Percentiles rank a stretch among this genome's conserved stretches.
These are phyloP conservation scores for Penicillium olsonii DNA, from an alignment of 2,329 filamentous ascomycete species.

Conservation along the genomic window DNA sequence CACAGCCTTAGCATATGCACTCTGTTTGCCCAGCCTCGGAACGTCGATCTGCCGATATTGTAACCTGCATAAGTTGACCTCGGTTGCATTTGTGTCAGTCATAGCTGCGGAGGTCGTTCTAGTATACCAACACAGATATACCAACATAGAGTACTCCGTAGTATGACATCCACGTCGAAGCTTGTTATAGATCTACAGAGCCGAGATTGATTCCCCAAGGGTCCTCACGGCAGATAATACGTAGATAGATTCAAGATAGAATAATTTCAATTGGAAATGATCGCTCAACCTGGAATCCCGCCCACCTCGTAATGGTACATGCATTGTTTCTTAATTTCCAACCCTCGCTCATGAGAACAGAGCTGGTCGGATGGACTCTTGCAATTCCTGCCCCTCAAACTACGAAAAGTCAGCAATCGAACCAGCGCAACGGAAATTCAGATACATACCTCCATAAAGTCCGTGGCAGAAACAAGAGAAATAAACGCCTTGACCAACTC, in stretches of 20 bases:
- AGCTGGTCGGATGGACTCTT: slow-evolving; percentile 29
- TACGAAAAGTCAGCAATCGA: slow-evolving; percentile 26
- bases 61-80: not conserved
- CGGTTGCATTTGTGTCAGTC: not conserved
- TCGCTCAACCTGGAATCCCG: slow-evolving; percentile 8
- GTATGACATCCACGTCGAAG: not conserved
- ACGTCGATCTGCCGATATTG: not conserved
- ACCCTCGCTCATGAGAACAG: slow-evolving; percentile 34
- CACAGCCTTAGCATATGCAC: not conserved
- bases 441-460: slow-evolving; percentile 76
- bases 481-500: slow-evolving; percentile 85
- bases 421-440: not conserved
- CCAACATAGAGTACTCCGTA: no score
- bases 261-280: not conserved
- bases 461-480: slow-evolving; percentile 77
- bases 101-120: no score
- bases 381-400: slow-evolving; percentile 46
- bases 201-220: not conserved
- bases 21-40: not conserved
- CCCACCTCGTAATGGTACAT: slow-evolving; percentile 24
- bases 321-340: slow-evolving; percentile 5
- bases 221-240: not conserved
- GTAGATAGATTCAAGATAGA: not conserved
- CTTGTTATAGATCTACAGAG: not conserved
- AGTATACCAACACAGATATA: no score